Conservation (phyloP, 2,329 filamentous ascomycete genomes). For the Xylaria sp. region DNA sequence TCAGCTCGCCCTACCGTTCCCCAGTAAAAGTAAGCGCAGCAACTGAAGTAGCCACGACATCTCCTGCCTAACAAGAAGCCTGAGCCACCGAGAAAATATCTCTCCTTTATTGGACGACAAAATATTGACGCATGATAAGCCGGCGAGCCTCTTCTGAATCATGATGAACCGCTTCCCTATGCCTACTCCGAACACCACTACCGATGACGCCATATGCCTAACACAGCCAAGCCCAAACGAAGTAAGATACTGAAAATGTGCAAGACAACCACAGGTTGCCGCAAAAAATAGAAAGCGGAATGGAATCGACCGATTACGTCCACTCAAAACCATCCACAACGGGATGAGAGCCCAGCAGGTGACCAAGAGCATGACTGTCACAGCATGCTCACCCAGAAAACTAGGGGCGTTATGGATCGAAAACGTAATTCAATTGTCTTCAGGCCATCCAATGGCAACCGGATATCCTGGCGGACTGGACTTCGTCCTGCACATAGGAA, state of each 20-base stretch:
- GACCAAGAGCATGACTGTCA: constrained; percentile 32
- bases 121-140: constrained; percentile 19
- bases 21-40: constrained; percentile 32
- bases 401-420: constrained; percentile 40
- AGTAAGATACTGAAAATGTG: constrained; percentile 31
- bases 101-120: constrained; percentile 23
- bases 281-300: constrained; percentile 24
- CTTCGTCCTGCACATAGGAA: constrained; percentile 41
- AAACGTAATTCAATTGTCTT: constrained; percentile 45
- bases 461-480: constrained; percentile 46
- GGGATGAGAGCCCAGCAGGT: constrained; percentile 26
- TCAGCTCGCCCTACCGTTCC: constrained; percentile 24
- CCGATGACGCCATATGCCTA: constrained; percentile 38
- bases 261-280: constrained; percentile 30
- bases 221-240: constrained; percentile 30
- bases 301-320: constrained; percentile 11
- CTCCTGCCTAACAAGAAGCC: constrained; percentile 18
- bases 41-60: constrained; percentile 21
- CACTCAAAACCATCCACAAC: constrained; percentile 6
- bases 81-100: constrained; percentile 19
- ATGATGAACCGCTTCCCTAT: constrained; percentile 35
- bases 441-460: constrained; percentile 47
- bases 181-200: constrained; percentile 37
- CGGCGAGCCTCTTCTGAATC: constrained; percentile 28
- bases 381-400: constrained; percentile 34